Evolutionary conservation across 768 basidiomycete species (phyloP).

Genomic region (Leccinum uliginosum): DNA sequence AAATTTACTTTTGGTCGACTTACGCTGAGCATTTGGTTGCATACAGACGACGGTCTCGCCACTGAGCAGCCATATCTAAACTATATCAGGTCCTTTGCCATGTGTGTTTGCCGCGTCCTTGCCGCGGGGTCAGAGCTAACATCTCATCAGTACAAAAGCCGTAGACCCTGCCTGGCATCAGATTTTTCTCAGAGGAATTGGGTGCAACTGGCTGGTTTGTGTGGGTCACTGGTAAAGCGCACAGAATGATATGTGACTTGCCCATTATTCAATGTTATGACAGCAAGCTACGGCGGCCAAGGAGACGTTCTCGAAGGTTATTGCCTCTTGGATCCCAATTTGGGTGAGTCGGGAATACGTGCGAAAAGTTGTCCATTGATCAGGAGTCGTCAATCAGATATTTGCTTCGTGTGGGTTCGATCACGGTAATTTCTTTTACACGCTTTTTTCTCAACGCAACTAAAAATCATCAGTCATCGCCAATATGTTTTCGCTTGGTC

Average conservation of each 20-base stretch:
- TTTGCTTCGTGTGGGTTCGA: constrained; percentile 71
- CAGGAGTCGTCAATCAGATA: constrained; percentile 33
- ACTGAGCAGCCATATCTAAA: constrained; percentile 53
- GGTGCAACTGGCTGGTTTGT: constrained; percentile 74
- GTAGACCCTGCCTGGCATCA: constrained; percentile 64
- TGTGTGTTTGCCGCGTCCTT: constrained; percentile 37
- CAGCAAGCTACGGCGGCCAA: constrained; percentile 68
- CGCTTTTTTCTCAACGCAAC: not conserved
- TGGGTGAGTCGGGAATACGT: constrained; percentile 43
- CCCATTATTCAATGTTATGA: constrained; percentile 1
- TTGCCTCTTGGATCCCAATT: constrained; percentile 69
- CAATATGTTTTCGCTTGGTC: constrained; percentile 71
- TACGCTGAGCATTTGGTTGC: constrained; percentile 1
- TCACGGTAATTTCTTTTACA: constrained; percentile 46
- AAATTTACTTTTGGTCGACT: not conserved
- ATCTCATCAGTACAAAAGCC: constrained; percentile 50
- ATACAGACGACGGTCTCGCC: constrained; percentile 54
- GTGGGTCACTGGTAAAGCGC: constrained; percentile 65
- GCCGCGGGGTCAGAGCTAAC: not conserved
- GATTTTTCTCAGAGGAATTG: constrained; percentile 72
- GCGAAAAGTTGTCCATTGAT: not conserved
- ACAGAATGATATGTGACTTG: not conserved
- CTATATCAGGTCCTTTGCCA: constrained; percentile 49
- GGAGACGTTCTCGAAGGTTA: constrained; percentile 67
- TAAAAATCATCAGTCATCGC: constrained; percentile 47